A percentile compares a stretch with the other conserved stretches of the same genome.
phyloP scores from a whole-genome alignment of 441 rosid species.

The Kokia cookei region DNA sequence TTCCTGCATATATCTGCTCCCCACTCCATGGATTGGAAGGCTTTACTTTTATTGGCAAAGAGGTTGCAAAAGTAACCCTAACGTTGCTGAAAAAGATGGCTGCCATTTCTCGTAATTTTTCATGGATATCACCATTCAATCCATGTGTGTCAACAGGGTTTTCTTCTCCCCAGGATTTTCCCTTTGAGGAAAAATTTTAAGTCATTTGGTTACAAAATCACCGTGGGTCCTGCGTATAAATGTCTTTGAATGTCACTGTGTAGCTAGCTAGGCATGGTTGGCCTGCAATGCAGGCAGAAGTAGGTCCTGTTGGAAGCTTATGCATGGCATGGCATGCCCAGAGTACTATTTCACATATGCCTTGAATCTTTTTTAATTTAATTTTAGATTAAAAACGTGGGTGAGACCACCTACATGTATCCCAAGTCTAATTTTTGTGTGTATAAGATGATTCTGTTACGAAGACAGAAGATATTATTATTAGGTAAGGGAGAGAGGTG shows the following conservation, averaged over 20 bases:
- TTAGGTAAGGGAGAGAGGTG: background rate
- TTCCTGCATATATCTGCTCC: background rate
- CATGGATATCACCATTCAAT: slow-evolving; percentile 23
- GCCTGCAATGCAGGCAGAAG: background rate
- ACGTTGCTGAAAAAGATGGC: slow-evolving; percentile 26
- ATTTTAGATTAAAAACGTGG: too few species aligned
- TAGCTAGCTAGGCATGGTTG: background rate
- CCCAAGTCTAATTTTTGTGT: background rate
- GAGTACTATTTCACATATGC: too few species aligned
- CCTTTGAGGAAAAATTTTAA: slow-evolving; percentile 15
- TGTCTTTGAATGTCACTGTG: background rate
- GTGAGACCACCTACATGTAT: background rate
- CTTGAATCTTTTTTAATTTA: too few species aligned
- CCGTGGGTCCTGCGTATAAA: slow-evolving; percentile 6
- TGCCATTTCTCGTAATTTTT: slow-evolving; percentile 13
- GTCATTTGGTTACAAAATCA: slow-evolving; percentile 13
- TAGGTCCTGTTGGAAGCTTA: background rate
- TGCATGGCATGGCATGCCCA: background rate
- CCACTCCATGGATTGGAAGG: background rate
- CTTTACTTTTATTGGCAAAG: slow-evolving; percentile 13
- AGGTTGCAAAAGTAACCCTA: slow-evolving; percentile 3
- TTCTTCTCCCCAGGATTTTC: background rate
- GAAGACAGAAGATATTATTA: slow-evolving; percentile 5
- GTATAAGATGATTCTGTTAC: background rate
- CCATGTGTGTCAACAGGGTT: background rate